These are phyloP conservation scores for Croton laevigatus DNA, from an alignment of 441 rosid species.

Conservation along the genomic window DNA sequence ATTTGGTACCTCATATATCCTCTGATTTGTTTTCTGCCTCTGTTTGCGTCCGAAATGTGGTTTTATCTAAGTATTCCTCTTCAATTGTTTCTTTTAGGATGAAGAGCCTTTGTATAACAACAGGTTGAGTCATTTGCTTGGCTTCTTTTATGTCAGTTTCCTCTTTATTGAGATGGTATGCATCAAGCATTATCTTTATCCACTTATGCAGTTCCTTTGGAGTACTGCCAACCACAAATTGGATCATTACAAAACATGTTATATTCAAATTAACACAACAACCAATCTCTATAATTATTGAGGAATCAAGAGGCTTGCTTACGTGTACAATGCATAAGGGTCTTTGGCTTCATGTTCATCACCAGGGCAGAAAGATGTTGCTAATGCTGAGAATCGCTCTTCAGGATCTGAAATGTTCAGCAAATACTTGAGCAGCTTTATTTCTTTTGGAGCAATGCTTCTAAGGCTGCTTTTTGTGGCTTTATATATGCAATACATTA, in stretches of 20 bases:
- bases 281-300: not conserved
- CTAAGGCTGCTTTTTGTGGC: conserved; percentile 78
- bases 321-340: conserved; percentile 80
- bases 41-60: conserved; percentile 24
- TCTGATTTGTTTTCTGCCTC: conserved; percentile 35
- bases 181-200: conserved; percentile 85
- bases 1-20: conserved; percentile 19
- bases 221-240: conserved; percentile 43
- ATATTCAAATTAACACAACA: not conserved
- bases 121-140: conserved; percentile 70
- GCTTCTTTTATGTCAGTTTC: conserved; percentile 86
- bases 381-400: conserved; percentile 88
- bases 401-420: conserved; percentile 89
- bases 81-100: conserved; percentile 81
- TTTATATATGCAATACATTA: conserved; percentile 73
- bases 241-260: not conserved
- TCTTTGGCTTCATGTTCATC: conserved; percentile 66
- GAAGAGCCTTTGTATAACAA: conserved; percentile 77
- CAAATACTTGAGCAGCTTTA: conserved; percentile 74
- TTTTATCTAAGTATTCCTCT: conserved; percentile 69
- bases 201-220: conserved; percentile 94
- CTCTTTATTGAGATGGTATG: conserved; percentile 73
- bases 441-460: conserved; percentile 82
- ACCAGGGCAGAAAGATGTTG: conserved; percentile 80
- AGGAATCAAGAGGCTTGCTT: conserved; percentile 29